Conservation (phyloP, 441 rosid species). For the Bruguiera hainesii region DNA sequence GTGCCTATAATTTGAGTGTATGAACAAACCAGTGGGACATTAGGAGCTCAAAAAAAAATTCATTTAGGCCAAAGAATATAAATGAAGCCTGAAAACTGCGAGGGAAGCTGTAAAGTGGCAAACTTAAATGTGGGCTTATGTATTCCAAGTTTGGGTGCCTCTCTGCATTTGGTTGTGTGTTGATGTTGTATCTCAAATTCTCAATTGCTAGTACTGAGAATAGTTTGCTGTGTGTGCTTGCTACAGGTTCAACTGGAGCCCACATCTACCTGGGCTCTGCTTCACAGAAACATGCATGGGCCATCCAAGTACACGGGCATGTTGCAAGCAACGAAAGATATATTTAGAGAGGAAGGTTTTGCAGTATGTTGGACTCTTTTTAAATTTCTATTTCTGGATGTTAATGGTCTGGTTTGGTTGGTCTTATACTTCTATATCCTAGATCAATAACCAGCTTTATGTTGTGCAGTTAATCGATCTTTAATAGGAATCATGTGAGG, state of each 20-base stretch:
- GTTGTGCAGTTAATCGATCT: neutral
- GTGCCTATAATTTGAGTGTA: too few species aligned
- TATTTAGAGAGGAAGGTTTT: constrained; percentile 88
- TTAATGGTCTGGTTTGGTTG: neutral
- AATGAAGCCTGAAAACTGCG: too few species aligned
- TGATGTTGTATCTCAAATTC: too few species aligned
- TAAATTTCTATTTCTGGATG: neutral
- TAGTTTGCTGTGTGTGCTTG: neutral
- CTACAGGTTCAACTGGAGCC: constrained; percentile 96
- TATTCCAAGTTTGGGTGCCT: too few species aligned
- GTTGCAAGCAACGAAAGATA: constrained; percentile 85
- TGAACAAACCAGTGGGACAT: too few species aligned
- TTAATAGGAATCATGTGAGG: neutral
- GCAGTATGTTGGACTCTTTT: constrained; percentile 43
- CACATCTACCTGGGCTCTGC: constrained; percentile 68
- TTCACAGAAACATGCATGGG: constrained; percentile 37
- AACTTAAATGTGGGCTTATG: too few species aligned
- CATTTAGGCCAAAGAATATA: too few species aligned
- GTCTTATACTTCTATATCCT: too few species aligned
- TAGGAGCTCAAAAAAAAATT: too few species aligned
- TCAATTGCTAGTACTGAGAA: neutral
- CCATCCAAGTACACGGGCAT: constrained; percentile 86
- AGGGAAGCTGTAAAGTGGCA: too few species aligned
- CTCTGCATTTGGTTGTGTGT: too few species aligned
- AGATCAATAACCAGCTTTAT: neutral